Percentiles rank a stretch among this genome's conserved stretches.
These are phyloP conservation scores for Dioszegia aurantiaca DNA, from an alignment of 768 basidiomycete genomes.

Conservation along the genomic window DNA sequence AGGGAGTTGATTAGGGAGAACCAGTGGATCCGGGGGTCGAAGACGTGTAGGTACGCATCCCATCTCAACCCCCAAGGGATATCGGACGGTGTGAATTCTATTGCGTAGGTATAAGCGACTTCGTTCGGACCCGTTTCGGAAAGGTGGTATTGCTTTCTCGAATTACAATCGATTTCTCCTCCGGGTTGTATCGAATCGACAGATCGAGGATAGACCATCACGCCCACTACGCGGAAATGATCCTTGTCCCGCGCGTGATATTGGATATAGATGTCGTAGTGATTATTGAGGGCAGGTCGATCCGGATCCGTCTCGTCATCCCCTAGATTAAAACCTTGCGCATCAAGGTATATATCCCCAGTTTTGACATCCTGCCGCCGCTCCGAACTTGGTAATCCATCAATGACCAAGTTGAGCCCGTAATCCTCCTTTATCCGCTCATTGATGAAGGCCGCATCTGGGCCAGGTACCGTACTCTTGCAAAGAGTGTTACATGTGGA, in stretches of 20 bases:
- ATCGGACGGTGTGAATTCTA: conserved; percentile 84
- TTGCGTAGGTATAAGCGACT: conserved; percentile 80
- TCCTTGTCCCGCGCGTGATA: conserved; percentile 70
- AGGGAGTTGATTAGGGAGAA: conserved; percentile 90
- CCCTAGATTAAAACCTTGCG: conserved; percentile 74
- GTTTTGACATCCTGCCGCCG: conserved; percentile 78
- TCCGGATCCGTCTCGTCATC: conserved; percentile 62
- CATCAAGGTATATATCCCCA: conserved; percentile 84
- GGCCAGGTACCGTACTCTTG: conserved; percentile 59
- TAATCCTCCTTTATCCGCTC: conserved; percentile 88
- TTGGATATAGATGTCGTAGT: conserved; percentile 64
- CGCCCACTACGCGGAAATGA: conserved; percentile 84
- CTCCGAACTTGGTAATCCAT: conserved; percentile 89
- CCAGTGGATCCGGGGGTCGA: conserved; percentile 93
- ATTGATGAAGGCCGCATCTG: conserved; percentile 85
- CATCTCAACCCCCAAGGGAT: conserved; percentile 81
- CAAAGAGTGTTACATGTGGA: conserved; percentile 74
- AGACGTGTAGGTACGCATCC: conserved; percentile 93
- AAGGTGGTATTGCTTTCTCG: conserved; percentile 56
- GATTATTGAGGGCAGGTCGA: conserved; percentile 77
- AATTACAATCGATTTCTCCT: conserved; percentile 33
- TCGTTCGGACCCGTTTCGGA: conserved; percentile 62
- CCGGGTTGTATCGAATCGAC: conserved; percentile 38
- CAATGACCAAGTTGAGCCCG: conserved; percentile 89
- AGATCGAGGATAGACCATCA: conserved; percentile 65